These are phyloP conservation scores for Lathyrus sativus DNA, from an alignment of 306 rosid genomes.

Conservation along the genomic window DNA sequence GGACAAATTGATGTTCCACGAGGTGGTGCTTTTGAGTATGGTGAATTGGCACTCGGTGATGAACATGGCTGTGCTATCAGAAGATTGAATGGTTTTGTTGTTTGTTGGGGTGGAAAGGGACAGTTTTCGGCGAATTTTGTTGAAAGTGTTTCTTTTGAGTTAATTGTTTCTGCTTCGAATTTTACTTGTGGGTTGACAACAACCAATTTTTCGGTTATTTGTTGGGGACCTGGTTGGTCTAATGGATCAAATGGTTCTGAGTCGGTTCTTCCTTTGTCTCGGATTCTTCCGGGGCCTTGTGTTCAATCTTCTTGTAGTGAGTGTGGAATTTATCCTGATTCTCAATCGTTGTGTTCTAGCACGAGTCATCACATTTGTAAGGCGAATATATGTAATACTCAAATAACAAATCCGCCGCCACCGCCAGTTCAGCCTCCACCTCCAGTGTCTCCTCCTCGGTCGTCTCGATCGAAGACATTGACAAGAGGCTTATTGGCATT, in stretches of 20 bases:
- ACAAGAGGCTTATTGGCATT: conserved; percentile 71
- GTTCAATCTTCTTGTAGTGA: conserved; percentile 56
- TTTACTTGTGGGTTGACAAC: conserved; percentile 75
- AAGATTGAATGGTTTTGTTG: conserved; percentile 49
- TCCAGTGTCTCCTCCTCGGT: background rate
- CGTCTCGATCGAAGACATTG: conserved; percentile 53
- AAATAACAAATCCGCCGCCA: background rate
- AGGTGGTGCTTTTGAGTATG: conserved; percentile 43
- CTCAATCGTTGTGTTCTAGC: conserved; percentile 57
- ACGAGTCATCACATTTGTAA: conserved; percentile 55
- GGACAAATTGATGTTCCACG: conserved; percentile 63
- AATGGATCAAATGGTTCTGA: conserved; percentile 20
- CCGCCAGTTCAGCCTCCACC: conserved; percentile 1
- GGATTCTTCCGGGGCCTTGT: conserved; percentile 89
- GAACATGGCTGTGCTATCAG: conserved; percentile 71
- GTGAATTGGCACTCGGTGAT: conserved; percentile 62
- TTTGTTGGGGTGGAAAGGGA: conserved; percentile 79
- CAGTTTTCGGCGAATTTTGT: conserved; percentile 39
- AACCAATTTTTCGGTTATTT: conserved; percentile 51
- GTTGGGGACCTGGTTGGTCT: conserved; percentile 92
- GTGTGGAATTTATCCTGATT: conserved; percentile 57
- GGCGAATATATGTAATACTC: conserved; percentile 47
- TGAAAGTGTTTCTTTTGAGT: conserved; percentile 49
- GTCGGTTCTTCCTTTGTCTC: conserved; percentile 48
- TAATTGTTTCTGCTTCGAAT: conserved; percentile 68